Conservation (phyloP, 805 yeast genomes). For the Pichia occidentalis region DNA sequence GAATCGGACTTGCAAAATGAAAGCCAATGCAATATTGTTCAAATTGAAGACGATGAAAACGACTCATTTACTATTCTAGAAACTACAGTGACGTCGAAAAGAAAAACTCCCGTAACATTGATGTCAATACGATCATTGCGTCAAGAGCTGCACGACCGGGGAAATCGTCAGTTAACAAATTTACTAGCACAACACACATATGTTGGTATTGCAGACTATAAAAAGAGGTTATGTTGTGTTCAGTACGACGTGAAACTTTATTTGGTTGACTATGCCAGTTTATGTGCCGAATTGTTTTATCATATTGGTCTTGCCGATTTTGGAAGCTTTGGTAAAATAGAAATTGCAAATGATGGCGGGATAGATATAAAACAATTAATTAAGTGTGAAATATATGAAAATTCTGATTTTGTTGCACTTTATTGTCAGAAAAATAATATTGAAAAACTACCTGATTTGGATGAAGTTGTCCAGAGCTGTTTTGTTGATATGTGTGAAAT, state of each 20-base stretch:
- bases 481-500: constrained; percentile 55
- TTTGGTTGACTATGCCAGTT: constrained; percentile 72
- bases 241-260: constrained; percentile 76
- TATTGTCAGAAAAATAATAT: constrained; percentile 3
- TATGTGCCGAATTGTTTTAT: constrained; percentile 66
- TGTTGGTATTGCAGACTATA: constrained; percentile 77
- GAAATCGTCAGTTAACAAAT: constrained; percentile 53
- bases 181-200: constrained; percentile 63
- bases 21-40: neutral
- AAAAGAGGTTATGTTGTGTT: constrained; percentile 66
- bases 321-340: constrained; percentile 67
- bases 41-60: neutral
- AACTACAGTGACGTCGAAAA: constrained; percentile 1
- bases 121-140: constrained; percentile 42
- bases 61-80: constrained; percentile 4
- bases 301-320: constrained; percentile 75
- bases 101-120: constrained; percentile 10
- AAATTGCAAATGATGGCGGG: constrained; percentile 26
- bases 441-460: constrained; percentile 13
- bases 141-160: constrained; percentile 38
- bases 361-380: constrained; percentile 35
- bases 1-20: neutral
- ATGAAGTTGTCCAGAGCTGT: constrained; percentile 8
- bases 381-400: constrained; percentile 28
- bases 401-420: constrained; percentile 11